A percentile compares a stretch with the other conserved stretches of the same genome.
phyloP scores from a whole-genome alignment of 371 early-diverging fungal species.

The Actinomortierella wolfii region DNA sequence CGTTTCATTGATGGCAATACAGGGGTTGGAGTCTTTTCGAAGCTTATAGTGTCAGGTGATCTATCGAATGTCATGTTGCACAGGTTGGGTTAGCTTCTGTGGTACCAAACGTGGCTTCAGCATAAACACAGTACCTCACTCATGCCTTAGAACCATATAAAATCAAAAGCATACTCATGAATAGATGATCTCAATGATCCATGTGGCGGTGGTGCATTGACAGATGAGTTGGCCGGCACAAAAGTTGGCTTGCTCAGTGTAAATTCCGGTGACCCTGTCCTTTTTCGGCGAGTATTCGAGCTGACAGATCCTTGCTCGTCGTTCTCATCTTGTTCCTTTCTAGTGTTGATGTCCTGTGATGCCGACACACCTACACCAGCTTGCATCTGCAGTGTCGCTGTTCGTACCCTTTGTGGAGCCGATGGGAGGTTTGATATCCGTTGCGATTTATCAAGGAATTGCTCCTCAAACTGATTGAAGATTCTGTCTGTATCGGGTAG shows the following conservation, averaged over 20 bases:
- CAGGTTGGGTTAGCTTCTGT: too few species aligned
- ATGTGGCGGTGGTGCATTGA: not conserved
- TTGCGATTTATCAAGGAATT: not conserved
- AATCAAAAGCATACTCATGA: constrained; percentile 20
- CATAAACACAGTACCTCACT: too few species aligned
- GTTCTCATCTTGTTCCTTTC: constrained; percentile 9
- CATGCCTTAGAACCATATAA: too few species aligned
- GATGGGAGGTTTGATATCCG: not conserved
- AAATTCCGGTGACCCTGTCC: not conserved
- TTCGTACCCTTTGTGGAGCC: too few species aligned
- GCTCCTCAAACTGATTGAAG: constrained; percentile 18
- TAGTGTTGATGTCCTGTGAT: too few species aligned
- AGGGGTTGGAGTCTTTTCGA: constrained; percentile 1
- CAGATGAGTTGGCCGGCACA: constrained; percentile 4
- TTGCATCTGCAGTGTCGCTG: too few species aligned
- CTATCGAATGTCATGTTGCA: too few species aligned
- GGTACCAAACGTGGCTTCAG: too few species aligned
- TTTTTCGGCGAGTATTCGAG: not conserved
- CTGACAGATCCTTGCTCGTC: not conserved
- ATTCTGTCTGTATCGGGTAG: constrained; percentile 25
- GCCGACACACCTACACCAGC: too few species aligned
- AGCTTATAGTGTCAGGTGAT: not conserved
- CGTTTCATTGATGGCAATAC: not conserved
- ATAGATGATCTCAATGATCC: not conserved
- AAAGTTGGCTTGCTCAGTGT: constrained; percentile 5